Evolutionary conservation across 148 eudicot species (phyloP).

Genomic region (Bassia scoparia): DNA sequence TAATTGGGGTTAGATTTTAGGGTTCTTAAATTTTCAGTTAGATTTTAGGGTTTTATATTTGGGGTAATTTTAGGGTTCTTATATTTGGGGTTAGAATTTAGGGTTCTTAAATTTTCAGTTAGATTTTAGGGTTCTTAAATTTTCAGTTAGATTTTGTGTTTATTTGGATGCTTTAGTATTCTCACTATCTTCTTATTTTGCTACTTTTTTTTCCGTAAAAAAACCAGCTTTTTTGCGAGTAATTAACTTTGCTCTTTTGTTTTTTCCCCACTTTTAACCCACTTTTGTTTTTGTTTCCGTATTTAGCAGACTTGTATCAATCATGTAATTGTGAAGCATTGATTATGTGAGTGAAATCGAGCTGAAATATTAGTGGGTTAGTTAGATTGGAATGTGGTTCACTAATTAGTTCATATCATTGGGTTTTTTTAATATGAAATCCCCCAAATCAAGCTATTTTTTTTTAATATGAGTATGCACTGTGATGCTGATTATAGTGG

Average conservation of each 20-base stretch:
- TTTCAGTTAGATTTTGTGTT: too few species aligned
- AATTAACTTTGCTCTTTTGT: neutral
- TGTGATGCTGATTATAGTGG: conserved; percentile 15
- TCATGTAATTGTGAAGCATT: neutral
- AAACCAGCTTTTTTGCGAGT: conserved; percentile 22
- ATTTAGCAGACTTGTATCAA: neutral
- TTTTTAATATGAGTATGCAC: conserved; percentile 8
- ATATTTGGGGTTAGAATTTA: too few species aligned
- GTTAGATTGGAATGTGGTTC: conserved; percentile 13
- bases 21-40: too few species aligned
- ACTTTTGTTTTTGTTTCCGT: neutral
- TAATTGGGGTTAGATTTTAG: too few species aligned
- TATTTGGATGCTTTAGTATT: too few species aligned
- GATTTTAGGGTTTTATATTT: too few species aligned
- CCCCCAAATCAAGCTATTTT: conserved; percentile 9
- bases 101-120: too few species aligned
- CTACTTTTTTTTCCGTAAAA: neutral
- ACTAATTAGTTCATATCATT: neutral
- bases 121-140: too few species aligned
- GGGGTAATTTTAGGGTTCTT: too few species aligned
- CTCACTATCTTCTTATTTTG: too few species aligned
- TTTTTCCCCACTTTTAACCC: neutral
- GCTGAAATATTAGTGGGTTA: neutral
- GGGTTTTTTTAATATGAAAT: neutral
- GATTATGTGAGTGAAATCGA: too few species aligned